Percentiles rank a stretch among this genome's conserved stretches.
These are phyloP conservation scores for Macrophomina pseudophaseolina DNA, from an alignment of 2,329 filamentous ascomycete species.

Conservation along the genomic window DNA sequence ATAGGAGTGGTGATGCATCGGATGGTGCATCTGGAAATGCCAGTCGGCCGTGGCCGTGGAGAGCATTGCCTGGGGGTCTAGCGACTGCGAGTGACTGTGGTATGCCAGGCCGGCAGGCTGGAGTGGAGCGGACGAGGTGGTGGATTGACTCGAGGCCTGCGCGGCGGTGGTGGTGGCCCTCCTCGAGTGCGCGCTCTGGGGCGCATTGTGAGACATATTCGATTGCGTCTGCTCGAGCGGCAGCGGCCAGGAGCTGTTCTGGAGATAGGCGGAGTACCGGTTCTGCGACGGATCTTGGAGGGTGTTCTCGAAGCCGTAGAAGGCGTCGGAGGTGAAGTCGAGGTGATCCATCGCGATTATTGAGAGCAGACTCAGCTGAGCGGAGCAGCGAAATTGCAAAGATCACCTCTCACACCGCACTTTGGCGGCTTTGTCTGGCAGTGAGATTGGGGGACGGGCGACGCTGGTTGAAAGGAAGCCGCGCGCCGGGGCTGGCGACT, in stretches of 20 bases:
- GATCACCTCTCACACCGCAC: constrained; percentile 28
- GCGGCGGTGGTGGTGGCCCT: constrained; percentile 34
- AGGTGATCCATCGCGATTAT: constrained; percentile 27
- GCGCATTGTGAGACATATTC: constrained; percentile 38
- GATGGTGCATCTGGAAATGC: constrained; percentile 45
- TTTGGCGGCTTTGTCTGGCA: constrained; percentile 24
- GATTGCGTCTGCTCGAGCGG: constrained; percentile 38
- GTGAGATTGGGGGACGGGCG: constrained; percentile 24
- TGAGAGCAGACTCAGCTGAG: constrained; percentile 23
- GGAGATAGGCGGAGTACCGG: constrained; percentile 35
- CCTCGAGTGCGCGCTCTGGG: constrained; percentile 31
- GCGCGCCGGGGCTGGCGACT: constrained; percentile 24
- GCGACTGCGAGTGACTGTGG: constrained; percentile 37
- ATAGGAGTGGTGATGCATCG: constrained; percentile 37
- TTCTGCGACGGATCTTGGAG: constrained; percentile 21
- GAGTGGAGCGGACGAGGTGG: constrained; percentile 41
- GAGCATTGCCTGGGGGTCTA: constrained; percentile 43
- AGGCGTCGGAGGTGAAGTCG: constrained; percentile 27
- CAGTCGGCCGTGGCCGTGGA: constrained; percentile 49
- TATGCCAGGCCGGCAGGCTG: constrained; percentile 38
- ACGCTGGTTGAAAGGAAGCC: constrained; percentile 25
- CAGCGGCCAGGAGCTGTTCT: constrained; percentile 45
- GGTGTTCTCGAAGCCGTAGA: constrained; percentile 21
- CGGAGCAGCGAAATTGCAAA: constrained; percentile 27
- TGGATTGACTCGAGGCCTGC: constrained; percentile 33